Evolutionary conservation across 2,329 filamentous ascomycete species (phyloP).

Genomic region (Saccharata proteae): DNA sequence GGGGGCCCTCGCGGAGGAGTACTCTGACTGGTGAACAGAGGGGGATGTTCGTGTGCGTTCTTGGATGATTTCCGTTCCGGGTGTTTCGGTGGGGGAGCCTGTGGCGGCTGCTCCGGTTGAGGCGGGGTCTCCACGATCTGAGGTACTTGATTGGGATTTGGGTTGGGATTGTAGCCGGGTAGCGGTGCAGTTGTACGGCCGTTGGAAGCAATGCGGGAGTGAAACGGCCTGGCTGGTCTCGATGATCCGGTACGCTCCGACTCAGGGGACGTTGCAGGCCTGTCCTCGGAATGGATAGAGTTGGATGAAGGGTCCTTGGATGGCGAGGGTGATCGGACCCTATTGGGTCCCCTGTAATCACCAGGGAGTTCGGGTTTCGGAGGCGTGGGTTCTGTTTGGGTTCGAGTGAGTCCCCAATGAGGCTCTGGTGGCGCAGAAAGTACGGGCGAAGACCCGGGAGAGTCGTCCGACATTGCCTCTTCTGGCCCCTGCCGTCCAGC

Average conservation of each 20-base stretch:
- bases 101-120: slow-evolving; percentile 22
- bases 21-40: slow-evolving; percentile 6
- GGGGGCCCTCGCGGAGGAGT: not conserved
- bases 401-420: slow-evolving; percentile 46
- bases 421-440: slow-evolving; percentile 7
- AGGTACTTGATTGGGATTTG: slow-evolving; percentile 32
- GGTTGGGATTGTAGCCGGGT: slow-evolving; percentile 29
- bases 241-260: not conserved
- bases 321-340: slow-evolving; percentile 17
- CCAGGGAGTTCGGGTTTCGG: slow-evolving; percentile 20
- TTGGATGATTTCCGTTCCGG: slow-evolving; percentile 41
- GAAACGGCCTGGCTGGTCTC: slow-evolving; percentile 31
- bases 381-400: slow-evolving; percentile 57
- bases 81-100: slow-evolving; percentile 19
- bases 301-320: slow-evolving; percentile 12
- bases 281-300: slow-evolving; percentile 21
- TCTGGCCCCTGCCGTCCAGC: slow-evolving; percentile 42
- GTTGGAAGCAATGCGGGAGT: slow-evolving; percentile 44
- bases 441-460: slow-evolving; percentile 12
- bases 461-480: slow-evolving; percentile 42
- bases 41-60: slow-evolving; percentile 20
- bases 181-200: slow-evolving; percentile 43
- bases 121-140: slow-evolving; percentile 55
- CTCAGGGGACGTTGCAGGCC: too few relatives aligned
- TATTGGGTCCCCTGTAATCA: slow-evolving; percentile 50